Conservation (phyloP, 2,329 filamentous ascomycete species). For the Ophiostoma himal-ulmi region DNA sequence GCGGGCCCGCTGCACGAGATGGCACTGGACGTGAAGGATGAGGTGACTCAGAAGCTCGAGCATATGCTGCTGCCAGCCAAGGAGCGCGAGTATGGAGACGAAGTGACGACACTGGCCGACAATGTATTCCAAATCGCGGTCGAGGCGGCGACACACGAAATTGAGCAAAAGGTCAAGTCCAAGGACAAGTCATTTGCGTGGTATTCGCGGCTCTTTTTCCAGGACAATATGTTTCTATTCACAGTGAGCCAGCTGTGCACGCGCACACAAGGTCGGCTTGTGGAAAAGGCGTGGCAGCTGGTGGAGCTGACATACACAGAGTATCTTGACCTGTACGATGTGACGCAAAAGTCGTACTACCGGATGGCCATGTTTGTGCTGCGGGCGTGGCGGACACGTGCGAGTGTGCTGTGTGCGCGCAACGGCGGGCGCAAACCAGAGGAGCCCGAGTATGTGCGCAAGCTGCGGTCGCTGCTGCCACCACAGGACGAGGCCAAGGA, state of each 20-base stretch:
- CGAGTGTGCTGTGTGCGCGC: constrained; percentile 36
- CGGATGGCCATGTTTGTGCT: constrained; percentile 45
- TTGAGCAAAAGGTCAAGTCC: constrained; percentile 40
- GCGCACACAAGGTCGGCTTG: constrained; percentile 44
- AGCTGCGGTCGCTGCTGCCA: constrained; percentile 41
- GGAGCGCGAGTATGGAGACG: constrained; percentile 45
- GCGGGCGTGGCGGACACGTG: constrained; percentile 49
- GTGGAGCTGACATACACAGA: constrained; percentile 44
- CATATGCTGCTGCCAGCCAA: constrained; percentile 44
- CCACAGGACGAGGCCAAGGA: constrained; percentile 31
- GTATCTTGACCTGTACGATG: constrained; percentile 48
- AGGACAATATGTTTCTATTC: constrained; percentile 51
- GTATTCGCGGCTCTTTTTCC: constrained; percentile 51
- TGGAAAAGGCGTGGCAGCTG: constrained; percentile 49
- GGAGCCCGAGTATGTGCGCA: constrained; percentile 43
- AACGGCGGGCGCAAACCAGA: constrained; percentile 35
- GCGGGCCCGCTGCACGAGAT: constrained; percentile 50
- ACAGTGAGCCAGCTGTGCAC: constrained; percentile 49
- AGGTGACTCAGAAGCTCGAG: constrained; percentile 46
- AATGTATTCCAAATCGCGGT: constrained; percentile 52
- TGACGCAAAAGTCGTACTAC: constrained; percentile 40
- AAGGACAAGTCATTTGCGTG: constrained; percentile 47
- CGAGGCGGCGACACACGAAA: constrained; percentile 43
- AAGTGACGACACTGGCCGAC: constrained; percentile 46
- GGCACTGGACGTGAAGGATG: constrained; percentile 42